A percentile compares a stretch with the other conserved stretches of the same genome.
These are phyloP conservation scores for Berkeleyomyces basicola DNA, from an alignment of 2,329 filamentous ascomycete genomes.

Conservation along the genomic window DNA sequence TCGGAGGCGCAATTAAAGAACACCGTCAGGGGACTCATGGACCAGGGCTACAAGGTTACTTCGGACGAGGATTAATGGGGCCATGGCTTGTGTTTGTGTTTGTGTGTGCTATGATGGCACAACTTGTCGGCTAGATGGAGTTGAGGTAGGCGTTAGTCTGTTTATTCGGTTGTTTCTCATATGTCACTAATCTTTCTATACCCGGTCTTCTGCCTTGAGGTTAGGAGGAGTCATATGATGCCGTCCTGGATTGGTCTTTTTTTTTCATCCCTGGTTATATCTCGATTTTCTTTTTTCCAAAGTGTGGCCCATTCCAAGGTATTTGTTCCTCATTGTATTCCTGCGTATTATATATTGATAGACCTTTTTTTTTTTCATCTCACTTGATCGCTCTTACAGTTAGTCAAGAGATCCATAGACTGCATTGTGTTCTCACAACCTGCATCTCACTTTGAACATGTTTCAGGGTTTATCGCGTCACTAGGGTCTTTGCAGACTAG, in stretches of 20 bases:
- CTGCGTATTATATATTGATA: background rate
- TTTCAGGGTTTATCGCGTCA: too few species aligned
- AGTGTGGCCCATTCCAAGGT: background rate
- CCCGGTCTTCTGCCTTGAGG: background rate
- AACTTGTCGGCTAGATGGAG: background rate
- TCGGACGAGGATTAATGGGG: background rate
- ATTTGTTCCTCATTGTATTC: background rate
- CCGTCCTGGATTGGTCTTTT: background rate
- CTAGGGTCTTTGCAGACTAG: too few species aligned
- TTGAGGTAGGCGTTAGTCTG: background rate
- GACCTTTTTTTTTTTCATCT: background rate
- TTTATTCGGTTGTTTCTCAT: background rate
- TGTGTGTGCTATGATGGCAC: background rate
- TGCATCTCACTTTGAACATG: too few species aligned
- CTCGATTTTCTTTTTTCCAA: background rate
- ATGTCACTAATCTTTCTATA: background rate
- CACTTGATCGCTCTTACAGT: background rate
- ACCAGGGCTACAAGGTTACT: background rate
- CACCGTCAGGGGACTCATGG: slow-evolving; percentile 10
- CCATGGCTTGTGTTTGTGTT: background rate
- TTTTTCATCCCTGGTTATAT: background rate
- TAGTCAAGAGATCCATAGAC: too few species aligned
- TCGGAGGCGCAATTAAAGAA: slow-evolving; percentile 6
- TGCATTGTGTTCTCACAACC: too few species aligned
- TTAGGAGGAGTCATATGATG: background rate